A percentile compares a stretch with the other conserved stretches of the same genome.
Evolutionary conservation across 2,329 filamentous ascomycete genomes (phyloP).

Genomic region (Pezicula neosporulosa): DNA sequence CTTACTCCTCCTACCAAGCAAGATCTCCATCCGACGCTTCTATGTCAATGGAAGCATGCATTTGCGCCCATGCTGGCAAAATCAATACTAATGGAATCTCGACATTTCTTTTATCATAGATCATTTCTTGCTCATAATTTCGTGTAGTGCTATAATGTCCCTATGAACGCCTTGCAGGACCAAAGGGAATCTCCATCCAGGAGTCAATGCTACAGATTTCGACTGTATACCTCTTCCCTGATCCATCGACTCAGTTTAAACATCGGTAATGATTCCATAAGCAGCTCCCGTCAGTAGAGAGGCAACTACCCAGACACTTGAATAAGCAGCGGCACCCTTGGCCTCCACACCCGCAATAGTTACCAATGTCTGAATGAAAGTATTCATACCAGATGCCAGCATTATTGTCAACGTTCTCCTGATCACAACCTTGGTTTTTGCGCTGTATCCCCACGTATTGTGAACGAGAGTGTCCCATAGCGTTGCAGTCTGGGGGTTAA

Average conservation of each 20-base stretch:
- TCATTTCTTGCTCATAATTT: no score
- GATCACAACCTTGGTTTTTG: slow-evolving; percentile 60
- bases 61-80: no score
- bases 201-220: background rate
- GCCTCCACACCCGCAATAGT: slow-evolving; percentile 69
- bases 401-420: slow-evolving; percentile 59
- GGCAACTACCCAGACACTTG: slow-evolving; percentile 69
- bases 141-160: no score
- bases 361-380: slow-evolving; percentile 61
- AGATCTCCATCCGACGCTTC: no score
- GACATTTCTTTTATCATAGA: no score
- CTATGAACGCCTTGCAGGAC: no score
- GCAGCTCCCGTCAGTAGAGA: slow-evolving; percentile 55
- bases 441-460: slow-evolving; percentile 69
- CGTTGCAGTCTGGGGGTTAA: slow-evolving; percentile 62
- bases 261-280: slow-evolving; percentile 48
- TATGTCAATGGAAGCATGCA: no score
- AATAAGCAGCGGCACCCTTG: slow-evolving; percentile 68
- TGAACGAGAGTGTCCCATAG: slow-evolving; percentile 67
- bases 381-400: slow-evolving; percentile 53
- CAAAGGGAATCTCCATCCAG: no score
- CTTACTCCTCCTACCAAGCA: no score
- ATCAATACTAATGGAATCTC: no score
- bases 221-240: background rate
- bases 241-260: slow-evolving; percentile 25